Conservation (phyloP, 148 eudicot species). For the Rhododendron henanense region DNA sequence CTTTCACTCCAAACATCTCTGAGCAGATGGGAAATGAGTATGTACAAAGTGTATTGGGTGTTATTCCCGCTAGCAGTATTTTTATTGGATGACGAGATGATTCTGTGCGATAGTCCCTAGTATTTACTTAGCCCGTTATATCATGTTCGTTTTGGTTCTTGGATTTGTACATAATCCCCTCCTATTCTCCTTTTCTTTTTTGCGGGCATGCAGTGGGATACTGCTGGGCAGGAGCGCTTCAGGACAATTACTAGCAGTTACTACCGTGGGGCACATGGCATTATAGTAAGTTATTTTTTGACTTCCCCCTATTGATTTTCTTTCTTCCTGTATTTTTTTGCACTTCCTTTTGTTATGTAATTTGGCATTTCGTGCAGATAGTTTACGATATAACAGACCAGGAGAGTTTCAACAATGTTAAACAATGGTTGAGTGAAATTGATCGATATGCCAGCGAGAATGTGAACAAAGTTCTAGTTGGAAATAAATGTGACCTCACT, state of each 20-base stretch:
- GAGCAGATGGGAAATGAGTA: background rate
- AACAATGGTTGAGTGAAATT: conserved; percentile 57
- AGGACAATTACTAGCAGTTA: conserved; percentile 58
- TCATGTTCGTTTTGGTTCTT: background rate
- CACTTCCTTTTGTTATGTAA: background rate
- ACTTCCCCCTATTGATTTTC: background rate
- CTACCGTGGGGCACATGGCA: conserved; percentile 58
- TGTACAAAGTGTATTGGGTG: background rate
- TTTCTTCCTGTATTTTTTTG: background rate
- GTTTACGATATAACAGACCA: conserved; percentile 50
- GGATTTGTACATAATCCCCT: background rate
- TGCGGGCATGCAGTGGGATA: conserved; percentile 44
- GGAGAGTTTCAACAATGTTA: conserved; percentile 55
- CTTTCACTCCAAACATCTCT: background rate
- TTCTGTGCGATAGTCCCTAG: background rate
- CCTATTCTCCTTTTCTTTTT: background rate
- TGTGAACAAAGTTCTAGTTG: conserved; percentile 51
- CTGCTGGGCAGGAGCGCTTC: conserved; percentile 60
- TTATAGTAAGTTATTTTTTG: conserved; percentile 30
- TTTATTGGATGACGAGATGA: background rate
- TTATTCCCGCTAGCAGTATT: background rate
- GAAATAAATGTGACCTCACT: conserved; percentile 44
- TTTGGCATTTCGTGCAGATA: conserved; percentile 26
- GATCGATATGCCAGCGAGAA: conserved; percentile 52
- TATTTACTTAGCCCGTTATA: background rate